Evolutionary conservation across 139 green algal species (phyloP).

Genomic region (Raphidocelis subcapitata): DNA sequence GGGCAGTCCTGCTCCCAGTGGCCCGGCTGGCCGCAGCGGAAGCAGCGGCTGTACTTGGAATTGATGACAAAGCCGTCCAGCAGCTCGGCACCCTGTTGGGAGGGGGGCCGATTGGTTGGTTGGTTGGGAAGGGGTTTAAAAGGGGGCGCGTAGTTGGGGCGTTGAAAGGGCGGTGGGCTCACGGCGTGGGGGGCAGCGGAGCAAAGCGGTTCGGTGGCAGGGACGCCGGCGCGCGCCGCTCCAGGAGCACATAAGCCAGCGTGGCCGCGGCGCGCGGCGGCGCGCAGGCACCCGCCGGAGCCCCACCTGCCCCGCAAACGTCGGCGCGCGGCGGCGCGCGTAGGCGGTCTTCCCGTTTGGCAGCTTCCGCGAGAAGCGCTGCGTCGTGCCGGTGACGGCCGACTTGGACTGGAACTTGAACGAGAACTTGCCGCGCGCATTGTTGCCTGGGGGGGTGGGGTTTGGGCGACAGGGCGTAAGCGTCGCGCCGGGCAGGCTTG

Average conservation of each 20-base stretch:
- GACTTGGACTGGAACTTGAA: slow-evolving; percentile 30
- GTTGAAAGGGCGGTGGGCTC: neutral
- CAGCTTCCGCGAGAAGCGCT: neutral
- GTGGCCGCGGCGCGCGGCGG: neutral
- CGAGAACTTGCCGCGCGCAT: neutral
- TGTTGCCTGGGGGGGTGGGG: too few species aligned
- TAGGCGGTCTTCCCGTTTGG: slow-evolving; percentile 37
- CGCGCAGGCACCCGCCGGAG: neutral
- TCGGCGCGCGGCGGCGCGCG: slow-evolving; percentile 23
- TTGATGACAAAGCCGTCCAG: slow-evolving; percentile 45
- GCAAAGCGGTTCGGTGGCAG: too few species aligned
- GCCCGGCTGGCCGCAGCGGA: slow-evolving; percentile 41
- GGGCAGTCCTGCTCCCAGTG: slow-evolving; percentile 59
- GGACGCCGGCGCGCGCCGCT: neutral
- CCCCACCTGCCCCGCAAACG: slow-evolving; percentile 36
- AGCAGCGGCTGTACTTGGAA: slow-evolving; percentile 40
- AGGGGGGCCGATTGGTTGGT: too few species aligned
- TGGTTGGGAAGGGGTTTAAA: too few species aligned
- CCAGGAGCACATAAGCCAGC: neutral
- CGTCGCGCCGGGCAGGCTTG: neutral
- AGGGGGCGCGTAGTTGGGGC: neutral
- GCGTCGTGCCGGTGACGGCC: neutral
- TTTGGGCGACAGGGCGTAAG: neutral
- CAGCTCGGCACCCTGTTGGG: slow-evolving; percentile 40
- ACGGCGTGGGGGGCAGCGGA: neutral